Base-by-base conservation (phyloP, 192 early-diverging fungal species). In the Helicostylum pulchrum region DNA sequence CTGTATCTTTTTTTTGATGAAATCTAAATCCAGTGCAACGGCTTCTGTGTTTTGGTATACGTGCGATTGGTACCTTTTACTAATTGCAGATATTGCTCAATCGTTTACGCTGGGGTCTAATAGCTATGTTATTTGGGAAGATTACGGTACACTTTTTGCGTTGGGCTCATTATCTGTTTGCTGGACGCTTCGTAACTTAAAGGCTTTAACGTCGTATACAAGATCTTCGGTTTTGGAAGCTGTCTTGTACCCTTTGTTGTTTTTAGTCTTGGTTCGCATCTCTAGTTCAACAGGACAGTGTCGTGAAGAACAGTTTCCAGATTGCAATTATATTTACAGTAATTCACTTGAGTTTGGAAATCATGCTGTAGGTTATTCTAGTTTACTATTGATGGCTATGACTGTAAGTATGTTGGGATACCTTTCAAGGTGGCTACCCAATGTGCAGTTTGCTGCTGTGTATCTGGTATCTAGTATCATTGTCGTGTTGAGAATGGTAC, bases 41-140 rank as follows among this genome's bases (percentile, higher is more conserved):
- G 23, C 42, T 4, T 19, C 20, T 19, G 47, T 32, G 11, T n/a
- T 23, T 32, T 61, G 20, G 46, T 21, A 61, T 53, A 4, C 10
- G 32, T 32, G 15, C 14, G 71, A 70, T 30, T 20, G 49, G 45
- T 42, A 1, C 36, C 17, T 61, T 3, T 34, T 69, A 10, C n/a
- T 66, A 11, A 11, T 62, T 1, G 30, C 66, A 1, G 32, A 79
- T 21, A 52, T 85, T 26, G 51, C 84, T 12, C 88, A 91, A 62
- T 77, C 81, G 11, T 67, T 87, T 42, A 81, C 84, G 0, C 89
- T 92, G 49, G 86, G 83, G 0, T 96, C 95, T 7, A 94, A 99
- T 77, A 94, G 90, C 66, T 96, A 89, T 66, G 94, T 92, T 1
- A 81, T 96, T 32, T 87, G 80, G 79, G 95, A 99, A 76, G 94